Evolutionary conservation across 208 protist genomes (phyloP), one percentile per base, ranked within the genome.

Genomic region (Crithidia expoeki): DNA sequence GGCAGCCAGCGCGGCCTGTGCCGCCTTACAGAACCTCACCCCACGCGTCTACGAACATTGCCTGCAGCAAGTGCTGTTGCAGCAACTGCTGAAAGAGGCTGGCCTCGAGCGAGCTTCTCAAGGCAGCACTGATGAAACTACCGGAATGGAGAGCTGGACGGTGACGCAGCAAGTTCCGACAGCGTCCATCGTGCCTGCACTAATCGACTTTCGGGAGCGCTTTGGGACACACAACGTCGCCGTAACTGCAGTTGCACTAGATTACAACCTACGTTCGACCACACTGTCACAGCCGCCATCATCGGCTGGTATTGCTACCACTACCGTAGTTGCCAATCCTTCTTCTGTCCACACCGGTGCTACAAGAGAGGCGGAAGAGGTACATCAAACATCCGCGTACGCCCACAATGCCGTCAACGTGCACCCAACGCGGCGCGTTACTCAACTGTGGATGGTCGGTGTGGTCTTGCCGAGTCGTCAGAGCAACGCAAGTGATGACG

Each of bases 331-430:
- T n/a, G n/a, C n/a, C n/a, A n/a, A n/a, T n/a, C n/a, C n/a, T n/a
- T n/a, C n/a, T n/a, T n/a, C n/a, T n/a, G n/a, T n/a, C n/a, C n/a
- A n/a, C n/a, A 42, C 49, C n/a, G 33, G 10, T 36, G 59, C 61
- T 3, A n/a, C 30, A 17, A 46, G 25, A 10, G 28, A 46, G 23
- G 63, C 56, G 11, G 58, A 40, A 4, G 73, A 68, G 36, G 60
- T 72, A 16, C 65, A 69, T 16, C 55, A 63, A 19, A 74, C 74
- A 4, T 70, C 74, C 27, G 74, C 67, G 16, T 70, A 69, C 67
- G 74, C 74, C 17, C 61, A 72, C 74, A 74, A 73, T 55, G 74
- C 74, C 23, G 34, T 74, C 53, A 74, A 74, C 61, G 74, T 73
- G 42, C 67, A 80, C 38, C 66, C 67, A 2, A 65, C 74, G 44